These are phyloP conservation scores for Chrysopogon serrulatus DNA, from an alignment of 176 grass and related monocot genomes.

Conservation along the genomic window DNA sequence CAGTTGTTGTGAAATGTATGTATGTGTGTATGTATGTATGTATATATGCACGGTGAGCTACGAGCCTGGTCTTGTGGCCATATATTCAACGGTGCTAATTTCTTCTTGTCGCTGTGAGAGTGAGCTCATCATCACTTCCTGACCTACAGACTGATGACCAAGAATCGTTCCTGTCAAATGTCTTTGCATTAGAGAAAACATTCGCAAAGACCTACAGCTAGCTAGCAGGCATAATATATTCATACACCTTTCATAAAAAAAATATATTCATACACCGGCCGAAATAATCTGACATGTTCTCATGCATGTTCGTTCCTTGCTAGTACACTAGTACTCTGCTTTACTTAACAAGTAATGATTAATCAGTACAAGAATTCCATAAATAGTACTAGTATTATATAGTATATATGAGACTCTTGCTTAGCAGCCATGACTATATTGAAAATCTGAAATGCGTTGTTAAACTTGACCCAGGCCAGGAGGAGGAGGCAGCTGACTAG, in stretches of 20 bases:
- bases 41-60: no score
- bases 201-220: neutral
- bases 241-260: no score
- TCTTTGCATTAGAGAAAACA: neutral
- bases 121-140: neutral
- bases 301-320: neutral
- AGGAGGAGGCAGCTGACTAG: neutral
- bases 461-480: neutral
- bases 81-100: no score
- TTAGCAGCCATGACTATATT: neutral
- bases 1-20: no score
- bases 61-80: no score
- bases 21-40: no score
- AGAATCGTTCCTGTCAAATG: neutral
- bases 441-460: neutral
- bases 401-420: neutral
- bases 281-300: neutral
- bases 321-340: no score
- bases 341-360: neutral
- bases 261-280: neutral
- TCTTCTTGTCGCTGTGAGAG: neutral
- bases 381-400: neutral
- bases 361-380: neutral
- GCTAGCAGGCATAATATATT: neutral
- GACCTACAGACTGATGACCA: neutral